Evolutionary conservation across 306 rosid species (phyloP), one percentile per base, ranked within the genome.

Genomic region (Vigna unguiculata): DNA sequence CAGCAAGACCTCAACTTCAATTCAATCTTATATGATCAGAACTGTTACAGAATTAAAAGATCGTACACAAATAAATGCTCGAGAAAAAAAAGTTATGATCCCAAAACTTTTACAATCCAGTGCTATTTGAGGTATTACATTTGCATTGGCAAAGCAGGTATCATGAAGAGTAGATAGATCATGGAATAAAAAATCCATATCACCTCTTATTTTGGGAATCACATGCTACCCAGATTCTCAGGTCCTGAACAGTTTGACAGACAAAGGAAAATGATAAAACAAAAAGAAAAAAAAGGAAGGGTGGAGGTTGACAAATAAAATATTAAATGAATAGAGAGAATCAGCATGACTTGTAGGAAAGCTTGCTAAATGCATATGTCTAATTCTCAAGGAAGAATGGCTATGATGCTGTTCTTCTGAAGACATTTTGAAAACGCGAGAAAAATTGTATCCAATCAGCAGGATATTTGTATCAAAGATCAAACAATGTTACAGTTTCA

Each of bases 381-480:
- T 43, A 74, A 66, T 60, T 45, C 19, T 21, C 17, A 49, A 74
- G 70, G 68, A 67, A 79, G 76, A 71, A 61, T n/a, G 3, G 15
- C 21, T 8, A 61, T 6, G 40, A 70, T 20, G n/a, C n/a, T n/a
- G 47, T 53, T 57, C 69, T 16, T 72, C 59, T 20, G 43, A 79
- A 45, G 41, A 49, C 52, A 57, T 65, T 41, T 46, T 28, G 19
- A n/a, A 65, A 58, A 36, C 14, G 9, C 13, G 47, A 69, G 19
- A 65, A 62, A 62, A 24, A 77, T 71, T 51, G 7, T 41, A 59
- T 59, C 66, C 12, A 59, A 59, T 48, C 47, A 32, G 28, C n/a
- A 30, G 17, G 45, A 59, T 61, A 67, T 25, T 7, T 17, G 25
- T 46, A 69, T 62, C 71, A 69, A 69, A 13, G 22, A 61, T 15